Base-by-base conservation (phyloP, 2,329 filamentous ascomycete species). In the Claviceps maximensis region DNA sequence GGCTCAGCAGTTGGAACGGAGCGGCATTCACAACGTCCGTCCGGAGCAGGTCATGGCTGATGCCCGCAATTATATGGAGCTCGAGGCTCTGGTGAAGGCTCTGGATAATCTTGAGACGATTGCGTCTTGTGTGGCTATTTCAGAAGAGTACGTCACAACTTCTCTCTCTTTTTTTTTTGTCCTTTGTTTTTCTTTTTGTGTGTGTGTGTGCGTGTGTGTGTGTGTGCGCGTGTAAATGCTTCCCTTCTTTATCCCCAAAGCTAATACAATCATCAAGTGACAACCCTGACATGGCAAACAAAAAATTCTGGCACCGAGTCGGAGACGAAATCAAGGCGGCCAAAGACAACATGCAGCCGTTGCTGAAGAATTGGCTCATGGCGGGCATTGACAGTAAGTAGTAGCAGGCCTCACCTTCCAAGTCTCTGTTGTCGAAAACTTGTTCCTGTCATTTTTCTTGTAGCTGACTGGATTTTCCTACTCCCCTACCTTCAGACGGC, bases 61-160 rank as follows among this genome's bases (percentile, higher is more conserved):
- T 55, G 82, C 83, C 6, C 75, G 78, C 53, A 81, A 77, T 47
- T 83, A 82, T 66, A 78, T 78, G 57, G 84, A 89, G 58, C 72
- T 90, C 47, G 86, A 89, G 67, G 74, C 75, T 54, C 71, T 90
- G 29, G 77, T 84, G 46, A 74, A 76, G 50, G 79, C 77, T 3
- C 73, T 90, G 44, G 83, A 88, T 64, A 73, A 74, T 23, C 73
- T 89, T 58, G 85, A 89, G 65, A 81, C 78, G 2, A 79, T 86
- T 55, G 78, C 79, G 15, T 75, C 78, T 0, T 63, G 78, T 49
- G 76, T 76, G 53, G 72, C 77, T 44, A 62, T 79, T 36, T 72
- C 70, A 33, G 67, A 68, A 57, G 73, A 79, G 79, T 81, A 72
- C 45, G 77, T 70, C 8, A 6, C 7, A 4, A 2, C 2, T 4